Conservation (phyloP, 805 yeast species). For the Wickerhamiella kazuoi region DNA sequence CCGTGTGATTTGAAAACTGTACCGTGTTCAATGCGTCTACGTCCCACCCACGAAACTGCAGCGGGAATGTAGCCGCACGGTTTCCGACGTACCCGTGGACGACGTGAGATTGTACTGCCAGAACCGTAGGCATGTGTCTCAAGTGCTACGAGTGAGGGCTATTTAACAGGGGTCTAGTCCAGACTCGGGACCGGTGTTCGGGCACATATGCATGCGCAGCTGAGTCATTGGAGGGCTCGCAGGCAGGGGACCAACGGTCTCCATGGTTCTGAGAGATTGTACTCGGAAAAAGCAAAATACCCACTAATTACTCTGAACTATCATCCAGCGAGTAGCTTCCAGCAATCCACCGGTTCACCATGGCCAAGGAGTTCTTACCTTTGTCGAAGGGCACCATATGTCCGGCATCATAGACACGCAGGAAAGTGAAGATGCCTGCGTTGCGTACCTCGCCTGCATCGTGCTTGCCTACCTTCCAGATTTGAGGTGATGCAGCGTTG, state of each 20-base stretch:
- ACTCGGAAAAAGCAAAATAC: no score
- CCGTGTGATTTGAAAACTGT: conserved; percentile 83
- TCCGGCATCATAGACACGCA: conserved; percentile 72
- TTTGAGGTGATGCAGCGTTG: conserved; percentile 18
- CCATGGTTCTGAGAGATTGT: no score
- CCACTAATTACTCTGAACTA: no score
- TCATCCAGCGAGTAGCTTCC: conserved; percentile 24
- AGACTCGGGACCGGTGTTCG: no score
- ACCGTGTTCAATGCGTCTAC: conserved; percentile 82
- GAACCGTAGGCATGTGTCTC: conserved; percentile 17
- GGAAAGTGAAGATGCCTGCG: conserved; percentile 48
- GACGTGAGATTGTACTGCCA: conserved; percentile 75
- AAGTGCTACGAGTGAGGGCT: no score
- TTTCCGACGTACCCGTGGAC: conserved; percentile 94
- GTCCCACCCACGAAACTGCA: conserved; percentile 80
- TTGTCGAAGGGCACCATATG: conserved; percentile 91
- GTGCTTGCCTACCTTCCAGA: conserved; percentile 17
- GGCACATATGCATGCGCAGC: no score
- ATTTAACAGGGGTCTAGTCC: no score
- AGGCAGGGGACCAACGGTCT: no score
- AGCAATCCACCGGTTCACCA: conserved; percentile 73
- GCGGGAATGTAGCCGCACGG: conserved; percentile 75
- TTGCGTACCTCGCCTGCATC: conserved; percentile 53
- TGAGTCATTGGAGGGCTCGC: no score
- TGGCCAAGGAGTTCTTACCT: conserved; percentile 60